Base-by-base conservation (phyloP, 768 basidiomycete genomes). In the Austroboletus festivus region DNA sequence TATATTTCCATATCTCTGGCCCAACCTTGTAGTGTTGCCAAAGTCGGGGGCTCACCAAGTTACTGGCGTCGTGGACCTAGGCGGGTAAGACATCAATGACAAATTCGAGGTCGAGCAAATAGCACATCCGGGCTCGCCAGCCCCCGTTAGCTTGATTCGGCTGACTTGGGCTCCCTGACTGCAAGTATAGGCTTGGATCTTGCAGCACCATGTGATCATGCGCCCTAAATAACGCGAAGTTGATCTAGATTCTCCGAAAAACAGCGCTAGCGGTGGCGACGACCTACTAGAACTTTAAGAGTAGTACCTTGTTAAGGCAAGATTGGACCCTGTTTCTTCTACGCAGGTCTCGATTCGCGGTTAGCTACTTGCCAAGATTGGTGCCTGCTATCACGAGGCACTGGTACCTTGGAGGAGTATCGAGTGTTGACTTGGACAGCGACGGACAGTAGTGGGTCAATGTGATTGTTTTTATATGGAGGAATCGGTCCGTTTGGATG, bases 141-240 rank as follows among this genome's bases (percentile, higher is more conserved):
- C 83, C 84, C 11, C 60, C 65, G 47, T 85, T 81, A 82, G 79
- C 82, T 39, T 80, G 80, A 48, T 84, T 76, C 70, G 83, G 83
- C 19, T 4, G 54, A 50, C 75, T 86, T 37, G 82, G 82, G 10
- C 83, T 86, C 75, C 72, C 74, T 23, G 79, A 83, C 59, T 76
- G 78, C 69, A n/a, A n/a, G n/a, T n/a, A n/a, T n/a, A n/a, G n/a
- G n/a, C n/a, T n/a, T n/a, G n/a, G n/a, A n/a, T n/a, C n/a, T n/a
- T 38, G 21, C 46, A 56, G 57, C 11, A 33, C 9, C 31, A 33
- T 33, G 31, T 33, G 31, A 33, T 33, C 9, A 10, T 33, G n/a
- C n/a, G n/a, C n/a, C n/a, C n/a, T n/a, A n/a, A n/a, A n/a, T n/a
- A n/a, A n/a, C n/a, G n/a, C n/a, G n/a, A n/a, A n/a, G n/a, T n/a